A percentile compares a stretch with the other conserved stretches of the same genome.
Evolutionary conservation across 1,139 yeast genomes (phyloP).

Genomic region (Magnusiomyces fungicola): DNA sequence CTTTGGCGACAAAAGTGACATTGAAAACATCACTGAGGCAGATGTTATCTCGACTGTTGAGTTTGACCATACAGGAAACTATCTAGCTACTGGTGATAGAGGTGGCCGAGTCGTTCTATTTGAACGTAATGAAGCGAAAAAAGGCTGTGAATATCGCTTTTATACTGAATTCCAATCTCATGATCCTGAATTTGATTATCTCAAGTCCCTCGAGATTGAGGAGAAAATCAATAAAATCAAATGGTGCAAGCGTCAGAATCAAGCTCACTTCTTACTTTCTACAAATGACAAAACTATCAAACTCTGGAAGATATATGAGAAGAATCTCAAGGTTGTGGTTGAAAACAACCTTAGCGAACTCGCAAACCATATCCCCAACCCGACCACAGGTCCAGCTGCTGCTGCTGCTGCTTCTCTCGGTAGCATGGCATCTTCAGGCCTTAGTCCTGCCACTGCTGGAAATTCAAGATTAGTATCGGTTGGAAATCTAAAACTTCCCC

Average conservation of each 20-base stretch:
- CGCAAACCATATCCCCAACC: conserved; percentile 21
- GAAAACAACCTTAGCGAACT: conserved; percentile 71
- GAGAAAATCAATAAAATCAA: conserved; percentile 96
- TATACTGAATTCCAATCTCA: conserved; percentile 97
- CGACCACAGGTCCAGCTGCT: not conserved
- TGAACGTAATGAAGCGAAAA: conserved; percentile 75
- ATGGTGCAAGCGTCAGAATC: conserved; percentile 87
- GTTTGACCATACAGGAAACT: conserved; percentile 91
- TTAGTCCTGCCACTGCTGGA: not conserved
- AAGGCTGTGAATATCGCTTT: conserved; percentile 89
- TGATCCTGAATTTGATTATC: conserved; percentile 94
- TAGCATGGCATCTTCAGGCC: not conserved
- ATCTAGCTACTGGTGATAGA: conserved; percentile 94
- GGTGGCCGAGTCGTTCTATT: conserved; percentile 97
- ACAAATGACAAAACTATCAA: conserved; percentile 97
- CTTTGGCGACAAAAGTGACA: conserved; percentile 97
- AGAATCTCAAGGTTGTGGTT: conserved; percentile 83
- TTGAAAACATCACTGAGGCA: conserved; percentile 93
- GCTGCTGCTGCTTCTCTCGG: conserved; percentile 8
- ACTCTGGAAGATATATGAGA: conserved; percentile 92
- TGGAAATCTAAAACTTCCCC: conserved; percentile 61
- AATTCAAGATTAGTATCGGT: conserved; percentile 22
- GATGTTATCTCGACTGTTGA: conserved; percentile 97
- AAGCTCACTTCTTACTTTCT: conserved; percentile 79
- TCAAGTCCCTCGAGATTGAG: conserved; percentile 92